Evolutionary conservation across 2,329 filamentous ascomycete species (phyloP), one percentile per base, ranked within the genome.

Genomic region (Ceratocystis colombiana): DNA sequence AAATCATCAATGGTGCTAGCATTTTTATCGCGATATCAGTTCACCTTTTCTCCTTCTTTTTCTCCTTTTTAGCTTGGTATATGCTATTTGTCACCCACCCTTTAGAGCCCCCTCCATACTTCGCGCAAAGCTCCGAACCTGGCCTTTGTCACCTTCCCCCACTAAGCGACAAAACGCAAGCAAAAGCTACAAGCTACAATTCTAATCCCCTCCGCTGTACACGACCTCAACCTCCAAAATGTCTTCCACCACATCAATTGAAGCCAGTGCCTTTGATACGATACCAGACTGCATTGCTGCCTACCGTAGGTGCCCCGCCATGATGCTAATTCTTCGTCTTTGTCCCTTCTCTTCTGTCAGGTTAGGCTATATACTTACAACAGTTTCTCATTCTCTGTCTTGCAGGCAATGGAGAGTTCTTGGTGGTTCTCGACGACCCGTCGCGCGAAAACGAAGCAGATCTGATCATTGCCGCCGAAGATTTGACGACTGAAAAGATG

Each of bases 401-500:
- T 64, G 5, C 70, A 89, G 87, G 81, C 72, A 84, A 86, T 76
- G 91, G 90, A 76, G 87, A 97, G 74, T 97, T 97, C 82, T 88
- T 99, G 74, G 86, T 99, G 69, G 93, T 96, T 46, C 89, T 99
- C 73, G 94, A 99, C 79, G 89, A 90, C 71, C 86, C 90, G 70
- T 84, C 87, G 69, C 92, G 94, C 76, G 94, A 99, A 77, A 99
- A 99, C 76, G 94, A 99, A 82, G 94, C 92, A 76, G 94, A 99
- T 78, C 84, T 99, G 62, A 96, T 97, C 76, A 95, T 97, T 73
- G 90, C 94, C 70, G 93, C 91, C 69, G 80, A 90, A 71, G 83
- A 88, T 72, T 79, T 96, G 70, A 96, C 93, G 7, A 82, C 91
- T 28, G 83, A 89, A 70, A 93, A 97, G 78, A 95, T 96, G 86